Evolutionary conservation across 129 eudicot species (phyloP).

Genomic region (Helianthus tuberosus): DNA sequence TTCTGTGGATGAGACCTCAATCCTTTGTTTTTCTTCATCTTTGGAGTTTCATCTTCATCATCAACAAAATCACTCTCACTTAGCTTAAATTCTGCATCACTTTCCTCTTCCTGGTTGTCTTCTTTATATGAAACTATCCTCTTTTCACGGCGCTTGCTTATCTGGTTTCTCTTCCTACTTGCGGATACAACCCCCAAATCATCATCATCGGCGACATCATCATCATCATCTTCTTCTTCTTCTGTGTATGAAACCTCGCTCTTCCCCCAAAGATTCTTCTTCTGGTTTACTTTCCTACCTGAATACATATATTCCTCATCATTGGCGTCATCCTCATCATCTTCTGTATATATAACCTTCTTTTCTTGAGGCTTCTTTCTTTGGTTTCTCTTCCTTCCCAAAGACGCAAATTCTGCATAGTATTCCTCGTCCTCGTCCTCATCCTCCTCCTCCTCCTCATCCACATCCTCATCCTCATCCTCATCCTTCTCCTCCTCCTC

Average conservation of each 20-base stretch:
- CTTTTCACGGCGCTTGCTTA: constrained; percentile 11
- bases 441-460: neutral
- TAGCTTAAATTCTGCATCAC: constrained; percentile 37
- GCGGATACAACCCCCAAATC: constrained; percentile 10
- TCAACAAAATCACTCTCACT: constrained; percentile 43
- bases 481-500: neutral
- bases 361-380: constrained; percentile 23
- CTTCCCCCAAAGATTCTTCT: constrained; percentile 23
- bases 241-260: constrained; percentile 33
- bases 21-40: constrained; percentile 36
- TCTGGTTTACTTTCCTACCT: constrained; percentile 20
- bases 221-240: constrained; percentile 32
- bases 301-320: constrained; percentile 46
- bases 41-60: constrained; percentile 59
- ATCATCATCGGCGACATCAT: constrained; percentile 25
- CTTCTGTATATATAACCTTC: constrained; percentile 26
- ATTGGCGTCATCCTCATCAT: constrained; percentile 28
- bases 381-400: constrained; percentile 15
- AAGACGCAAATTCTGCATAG: constrained; percentile 2
- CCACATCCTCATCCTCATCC: constrained; percentile 31
- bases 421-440: neutral
- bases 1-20: constrained; percentile 33
- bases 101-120: constrained; percentile 38
- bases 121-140: constrained; percentile 36
- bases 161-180: constrained; percentile 22